Conservation (phyloP, 352 stramenopile species). For the Phytophthora syringae region DNA sequence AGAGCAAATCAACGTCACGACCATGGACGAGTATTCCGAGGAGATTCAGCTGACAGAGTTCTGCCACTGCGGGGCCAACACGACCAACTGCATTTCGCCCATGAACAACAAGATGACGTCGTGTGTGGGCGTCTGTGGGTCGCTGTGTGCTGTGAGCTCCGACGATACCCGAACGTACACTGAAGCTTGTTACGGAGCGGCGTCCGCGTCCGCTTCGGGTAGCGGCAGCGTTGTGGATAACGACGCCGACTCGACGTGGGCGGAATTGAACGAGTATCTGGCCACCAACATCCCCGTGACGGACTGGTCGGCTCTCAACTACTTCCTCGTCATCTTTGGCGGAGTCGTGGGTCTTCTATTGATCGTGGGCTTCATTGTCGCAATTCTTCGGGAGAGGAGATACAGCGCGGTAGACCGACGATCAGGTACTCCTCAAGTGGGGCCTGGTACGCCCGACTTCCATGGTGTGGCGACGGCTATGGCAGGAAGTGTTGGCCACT, state of each 20-base stretch:
- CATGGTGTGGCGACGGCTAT: slow-evolving; percentile 32
- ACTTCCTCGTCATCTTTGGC: slow-evolving; percentile 58
- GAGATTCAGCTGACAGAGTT: slow-evolving; percentile 41
- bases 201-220: slow-evolving; percentile 18
- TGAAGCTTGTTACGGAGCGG: slow-evolving; percentile 44
- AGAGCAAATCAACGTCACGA: slow-evolving; percentile 70
- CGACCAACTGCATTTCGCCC: slow-evolving; percentile 51
- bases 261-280: slow-evolving; percentile 46
- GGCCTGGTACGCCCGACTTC: slow-evolving; percentile 27
- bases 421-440: slow-evolving; percentile 26
- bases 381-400: slow-evolving; percentile 37
- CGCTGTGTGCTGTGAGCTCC: slow-evolving; percentile 50
- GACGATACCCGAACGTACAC: slow-evolving; percentile 49
- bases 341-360: slow-evolving; percentile 40
- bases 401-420: slow-evolving; percentile 17
- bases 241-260: slow-evolving; percentile 40
- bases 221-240: slow-evolving; percentile 22
- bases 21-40: slow-evolving; percentile 39
- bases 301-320: slow-evolving; percentile 55
- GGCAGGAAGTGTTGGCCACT: slow-evolving; percentile 16
- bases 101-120: slow-evolving; percentile 58
- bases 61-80: slow-evolving; percentile 50
- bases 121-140: slow-evolving; percentile 58
- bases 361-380: slow-evolving; percentile 49
- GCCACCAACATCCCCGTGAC: slow-evolving; percentile 44